Evolutionary conservation across 2,329 filamentous ascomycete genomes (phyloP), one percentile per base, ranked within the genome.

Genomic region (Neodidymelliopsis sp.): DNA sequence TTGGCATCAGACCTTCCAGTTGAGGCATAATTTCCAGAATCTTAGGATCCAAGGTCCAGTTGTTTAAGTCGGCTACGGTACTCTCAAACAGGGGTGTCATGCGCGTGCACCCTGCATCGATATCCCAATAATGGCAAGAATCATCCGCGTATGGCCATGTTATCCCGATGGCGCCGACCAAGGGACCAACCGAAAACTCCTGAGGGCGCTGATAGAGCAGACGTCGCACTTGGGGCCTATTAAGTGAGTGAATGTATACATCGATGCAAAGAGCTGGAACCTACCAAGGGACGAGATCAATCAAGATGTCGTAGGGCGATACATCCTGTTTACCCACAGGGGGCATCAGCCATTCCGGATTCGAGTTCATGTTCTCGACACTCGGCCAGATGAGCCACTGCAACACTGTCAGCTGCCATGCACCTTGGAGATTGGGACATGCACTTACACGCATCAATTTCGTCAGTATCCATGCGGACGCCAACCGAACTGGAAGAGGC

Each of bases 361-460:
- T 68, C 4, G 59, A 46, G 30, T 70, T 69, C 61, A 70, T 62
- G 31, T 68, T 69, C 28, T 70, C 67, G 6, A 69, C 64, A 49
- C 56, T 68, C n/a, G 69, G 69, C 69, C 69, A 72, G 9, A 72
- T 69, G 38, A 70, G 59, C 58, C 62, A 72, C 68, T 72, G 39
- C 13, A 4, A 16, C n/a, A n/a, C 11, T 3, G 31, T 65, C 43
- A 66, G 59, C 30, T 18, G 16, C 12, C 11, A 19, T 28, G 15
- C n/a, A 13, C 16, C 11, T 31, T 12, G 3, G 6, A 24, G 7
- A 16, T 16, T 6, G 8, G 19, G 11, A 15, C n/a, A 15, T 30
- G 7, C 12, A 68, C 69, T 41, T 63, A 69, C 69, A 43, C 65
- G 62, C 64, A 70, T 69, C 62, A 71, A 59, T 33, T 71, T 71